A percentile compares a stretch with the other conserved stretches of the same genome.
Conservation (phyloP, 192 early-diverging fungal species). For the Backusella macrospora region DNA sequence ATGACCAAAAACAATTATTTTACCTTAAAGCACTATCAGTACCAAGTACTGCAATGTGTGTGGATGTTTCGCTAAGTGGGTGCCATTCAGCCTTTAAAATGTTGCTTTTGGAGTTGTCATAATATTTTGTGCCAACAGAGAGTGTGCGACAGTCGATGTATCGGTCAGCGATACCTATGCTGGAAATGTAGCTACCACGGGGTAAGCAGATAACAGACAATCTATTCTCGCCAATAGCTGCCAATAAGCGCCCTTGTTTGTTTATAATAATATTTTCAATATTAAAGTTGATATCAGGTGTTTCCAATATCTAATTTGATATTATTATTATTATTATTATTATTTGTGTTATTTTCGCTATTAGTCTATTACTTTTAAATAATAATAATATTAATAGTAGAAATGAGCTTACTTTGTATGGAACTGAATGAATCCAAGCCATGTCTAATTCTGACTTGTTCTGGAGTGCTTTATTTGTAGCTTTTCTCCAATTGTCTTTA, state of each 20-base stretch:
- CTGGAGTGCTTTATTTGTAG: conserved; percentile 29
- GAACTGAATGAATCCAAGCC: conserved; percentile 39
- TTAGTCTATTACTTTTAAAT: background rate
- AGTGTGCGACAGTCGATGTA: conserved; percentile 30
- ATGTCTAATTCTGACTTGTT: conserved; percentile 15
- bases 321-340: conserved; percentile 14
- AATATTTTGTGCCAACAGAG: conserved; percentile 31
- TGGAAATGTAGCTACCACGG: conserved; percentile 39
- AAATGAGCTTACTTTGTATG: conserved; percentile 24
- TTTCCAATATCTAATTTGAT: conserved; percentile 43
- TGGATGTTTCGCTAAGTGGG: conserved; percentile 66
- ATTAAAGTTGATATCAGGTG: conserved; percentile 57
- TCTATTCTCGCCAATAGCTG: conserved; percentile 59
- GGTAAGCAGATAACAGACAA: conserved; percentile 64
- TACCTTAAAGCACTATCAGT: conserved; percentile 65
- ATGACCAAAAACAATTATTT: background rate
- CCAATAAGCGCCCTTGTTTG: conserved; percentile 60
- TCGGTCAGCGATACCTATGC: conserved; percentile 19
- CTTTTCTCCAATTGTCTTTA: conserved; percentile 61
- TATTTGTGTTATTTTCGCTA: background rate
- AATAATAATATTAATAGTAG: background rate
- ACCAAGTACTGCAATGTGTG: conserved; percentile 72
- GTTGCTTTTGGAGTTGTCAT: conserved; percentile 25
- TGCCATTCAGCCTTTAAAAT: conserved; percentile 81
- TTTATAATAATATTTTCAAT: conserved; percentile 59